phyloP scores from a whole-genome alignment of 768 basidiomycete species.

The Tylopilus vinaceipallidus region DNA sequence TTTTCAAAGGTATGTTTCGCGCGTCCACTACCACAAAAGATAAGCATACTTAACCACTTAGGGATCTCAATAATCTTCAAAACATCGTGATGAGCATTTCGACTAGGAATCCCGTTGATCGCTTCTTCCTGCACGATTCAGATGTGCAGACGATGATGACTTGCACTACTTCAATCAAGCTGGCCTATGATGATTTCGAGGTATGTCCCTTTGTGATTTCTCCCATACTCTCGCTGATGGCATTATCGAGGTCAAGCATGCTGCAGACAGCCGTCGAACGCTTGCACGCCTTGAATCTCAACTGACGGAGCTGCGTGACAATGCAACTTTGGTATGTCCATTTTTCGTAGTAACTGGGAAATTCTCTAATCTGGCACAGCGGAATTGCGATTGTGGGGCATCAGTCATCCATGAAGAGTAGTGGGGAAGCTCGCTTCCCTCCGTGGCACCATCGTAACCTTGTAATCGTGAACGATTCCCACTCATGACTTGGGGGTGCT shows the following conservation, averaged over 20 bases:
- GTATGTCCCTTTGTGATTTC: not conserved
- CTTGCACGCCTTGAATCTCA: slow-evolving; percentile 14
- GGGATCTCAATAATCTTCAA: slow-evolving; percentile 9
- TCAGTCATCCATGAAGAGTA: not conserved
- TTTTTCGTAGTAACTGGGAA: not conserved
- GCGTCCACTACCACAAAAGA: not conserved
- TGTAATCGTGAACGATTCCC: too few species aligned
- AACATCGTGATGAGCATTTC: slow-evolving; percentile 7
- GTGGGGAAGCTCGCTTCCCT: too few species aligned
- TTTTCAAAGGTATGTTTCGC: slow-evolving; percentile 6
- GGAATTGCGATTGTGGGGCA: slow-evolving; percentile 6
- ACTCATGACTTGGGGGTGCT: too few species aligned
- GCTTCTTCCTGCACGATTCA: slow-evolving; percentile 9
- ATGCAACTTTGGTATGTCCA: not conserved
- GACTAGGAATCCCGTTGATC: not conserved
- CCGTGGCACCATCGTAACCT: too few species aligned
- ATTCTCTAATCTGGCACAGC: slow-evolving; percentile 5
- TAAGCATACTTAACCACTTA: not conserved
- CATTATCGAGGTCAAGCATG: slow-evolving; percentile 8
- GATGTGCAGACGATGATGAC: slow-evolving; percentile 9
- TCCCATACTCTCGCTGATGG: not conserved
- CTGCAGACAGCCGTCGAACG: slow-evolving; percentile 8
- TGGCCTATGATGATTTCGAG: slow-evolving; percentile 4
- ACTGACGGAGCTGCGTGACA: not conserved
- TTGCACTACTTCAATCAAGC: slow-evolving; percentile 11